These are phyloP conservation scores for Phytophthora rubi DNA, from an alignment of 352 stramenopile genomes.

Conservation along the genomic window DNA sequence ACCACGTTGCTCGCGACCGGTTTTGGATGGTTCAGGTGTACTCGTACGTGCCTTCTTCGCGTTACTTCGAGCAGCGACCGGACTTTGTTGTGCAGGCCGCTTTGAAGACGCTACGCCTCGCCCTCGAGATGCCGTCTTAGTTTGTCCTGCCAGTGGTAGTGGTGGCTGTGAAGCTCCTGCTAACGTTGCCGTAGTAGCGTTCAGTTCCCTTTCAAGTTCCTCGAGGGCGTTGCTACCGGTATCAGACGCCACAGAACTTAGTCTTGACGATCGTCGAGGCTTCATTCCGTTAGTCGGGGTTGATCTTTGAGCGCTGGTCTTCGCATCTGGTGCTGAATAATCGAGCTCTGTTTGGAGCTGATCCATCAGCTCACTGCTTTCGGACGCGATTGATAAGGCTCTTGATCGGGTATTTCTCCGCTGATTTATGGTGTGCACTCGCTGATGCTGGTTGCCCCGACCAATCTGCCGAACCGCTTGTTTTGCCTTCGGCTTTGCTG, in stretches of 20 bases:
- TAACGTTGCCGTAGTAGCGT: constrained; percentile 8
- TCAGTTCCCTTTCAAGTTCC: constrained; percentile 41
- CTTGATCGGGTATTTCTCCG: constrained; percentile 14
- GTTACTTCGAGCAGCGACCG: constrained; percentile 14
- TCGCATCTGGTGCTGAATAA: neutral
- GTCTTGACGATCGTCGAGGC: constrained; percentile 22
- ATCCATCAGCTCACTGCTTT: constrained; percentile 39
- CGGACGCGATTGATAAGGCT: constrained; percentile 25
- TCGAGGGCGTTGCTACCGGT: constrained; percentile 42
- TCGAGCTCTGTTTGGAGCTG: constrained; percentile 45
- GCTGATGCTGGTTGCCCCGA: too few species aligned
- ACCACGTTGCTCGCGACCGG: too few species aligned
- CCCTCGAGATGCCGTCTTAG: constrained; percentile 4
- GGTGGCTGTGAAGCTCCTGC: neutral
- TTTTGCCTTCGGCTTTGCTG: constrained; percentile 21
- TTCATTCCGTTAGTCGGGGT: neutral
- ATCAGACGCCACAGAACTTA: constrained; percentile 30
- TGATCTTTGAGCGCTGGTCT: neutral
- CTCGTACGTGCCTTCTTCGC: constrained; percentile 16
- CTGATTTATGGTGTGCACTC: neutral
- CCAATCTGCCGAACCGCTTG: constrained; percentile 3
- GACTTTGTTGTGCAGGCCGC: neutral
- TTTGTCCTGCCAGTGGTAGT: constrained; percentile 2
- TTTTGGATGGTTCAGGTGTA: too few species aligned
- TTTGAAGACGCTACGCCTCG: constrained; percentile 8